phyloP scores from a whole-genome alignment of 306 rosid species.

The Prunus campanulata region DNA sequence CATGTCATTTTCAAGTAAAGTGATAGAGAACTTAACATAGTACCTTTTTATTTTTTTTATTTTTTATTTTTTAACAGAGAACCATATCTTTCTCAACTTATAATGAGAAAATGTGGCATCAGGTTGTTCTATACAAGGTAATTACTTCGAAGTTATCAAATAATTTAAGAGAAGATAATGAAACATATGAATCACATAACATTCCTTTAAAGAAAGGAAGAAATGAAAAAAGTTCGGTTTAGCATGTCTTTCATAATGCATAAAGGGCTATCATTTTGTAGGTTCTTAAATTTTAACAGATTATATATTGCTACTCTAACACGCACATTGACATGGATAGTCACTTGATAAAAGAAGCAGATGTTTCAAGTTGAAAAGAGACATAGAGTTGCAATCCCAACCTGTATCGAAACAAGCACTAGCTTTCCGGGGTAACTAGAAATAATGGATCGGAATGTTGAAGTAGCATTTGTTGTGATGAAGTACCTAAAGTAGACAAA shows the following conservation, averaged over 20 bases:
- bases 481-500: constrained; percentile 55
- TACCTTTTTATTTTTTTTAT: no score
- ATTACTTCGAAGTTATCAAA: not conserved
- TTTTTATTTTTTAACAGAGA: not conserved
- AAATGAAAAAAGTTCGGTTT: not conserved
- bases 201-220: not conserved
- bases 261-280: not conserved
- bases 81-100: not conserved
- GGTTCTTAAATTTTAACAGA: not conserved
- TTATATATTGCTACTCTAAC: not conserved
- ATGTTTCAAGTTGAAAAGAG: constrained; percentile 6
- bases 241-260: not conserved
- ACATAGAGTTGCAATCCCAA: constrained; percentile 24
- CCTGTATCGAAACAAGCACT: constrained; percentile 85
- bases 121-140: not conserved
- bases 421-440: constrained; percentile 74
- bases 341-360: constrained; percentile 1
- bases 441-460: constrained; percentile 72
- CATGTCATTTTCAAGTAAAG: not conserved
- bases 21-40: not conserved
- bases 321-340: not conserved
- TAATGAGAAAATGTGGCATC: not conserved
- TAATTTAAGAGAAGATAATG: not conserved
- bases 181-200: not conserved
- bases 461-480: constrained; percentile 79